Evolutionary conservation across 2,329 filamentous ascomycete species (phyloP).

Genomic region (Fusarium pininemorale): DNA sequence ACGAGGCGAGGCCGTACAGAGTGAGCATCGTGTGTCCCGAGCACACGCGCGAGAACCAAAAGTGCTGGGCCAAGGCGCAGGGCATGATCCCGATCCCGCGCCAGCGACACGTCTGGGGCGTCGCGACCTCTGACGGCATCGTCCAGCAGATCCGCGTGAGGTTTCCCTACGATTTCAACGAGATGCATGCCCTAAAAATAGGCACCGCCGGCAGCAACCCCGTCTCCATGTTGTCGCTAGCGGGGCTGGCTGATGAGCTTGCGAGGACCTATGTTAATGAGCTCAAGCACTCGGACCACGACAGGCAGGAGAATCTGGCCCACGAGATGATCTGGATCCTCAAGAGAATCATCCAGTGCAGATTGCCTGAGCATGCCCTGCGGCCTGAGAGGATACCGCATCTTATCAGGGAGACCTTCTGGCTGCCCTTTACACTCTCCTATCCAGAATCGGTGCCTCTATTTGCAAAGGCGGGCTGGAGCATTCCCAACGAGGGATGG

Average conservation of each 20-base stretch:
- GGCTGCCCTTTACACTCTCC: slow-evolving; percentile 45
- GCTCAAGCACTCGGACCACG: slow-evolving; percentile 20
- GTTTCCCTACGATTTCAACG: slow-evolving; percentile 48
- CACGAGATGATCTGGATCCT: slow-evolving; percentile 50
- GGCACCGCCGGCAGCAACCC: slow-evolving; percentile 12
- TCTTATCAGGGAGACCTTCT: slow-evolving; percentile 42
- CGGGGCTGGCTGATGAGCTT: slow-evolving; percentile 47
- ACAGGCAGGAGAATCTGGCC: slow-evolving; percentile 37
- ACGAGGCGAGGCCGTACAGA: slow-evolving; percentile 40
- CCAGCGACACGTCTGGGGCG: slow-evolving; percentile 45
- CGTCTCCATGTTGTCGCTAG: slow-evolving; percentile 47
- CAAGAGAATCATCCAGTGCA: slow-evolving; percentile 39
- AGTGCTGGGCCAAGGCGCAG: slow-evolving; percentile 52
- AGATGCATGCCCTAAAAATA: slow-evolving; percentile 37
- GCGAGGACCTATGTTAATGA: slow-evolving; percentile 47
- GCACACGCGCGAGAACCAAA: slow-evolving; percentile 48
- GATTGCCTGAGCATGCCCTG: slow-evolving; percentile 30
- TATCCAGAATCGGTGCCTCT: slow-evolving; percentile 42
- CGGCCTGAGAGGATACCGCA: slow-evolving; percentile 29
- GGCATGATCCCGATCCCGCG: slow-evolving; percentile 44
- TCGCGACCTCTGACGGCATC: slow-evolving; percentile 46
- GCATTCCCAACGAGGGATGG: slow-evolving; percentile 19
- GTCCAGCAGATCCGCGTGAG: slow-evolving; percentile 50
- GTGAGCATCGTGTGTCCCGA: slow-evolving; percentile 55
- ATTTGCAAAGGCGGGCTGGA: slow-evolving; percentile 46